Base-by-base conservation (phyloP, 768 basidiomycete genomes). In the Mycena venus region DNA sequence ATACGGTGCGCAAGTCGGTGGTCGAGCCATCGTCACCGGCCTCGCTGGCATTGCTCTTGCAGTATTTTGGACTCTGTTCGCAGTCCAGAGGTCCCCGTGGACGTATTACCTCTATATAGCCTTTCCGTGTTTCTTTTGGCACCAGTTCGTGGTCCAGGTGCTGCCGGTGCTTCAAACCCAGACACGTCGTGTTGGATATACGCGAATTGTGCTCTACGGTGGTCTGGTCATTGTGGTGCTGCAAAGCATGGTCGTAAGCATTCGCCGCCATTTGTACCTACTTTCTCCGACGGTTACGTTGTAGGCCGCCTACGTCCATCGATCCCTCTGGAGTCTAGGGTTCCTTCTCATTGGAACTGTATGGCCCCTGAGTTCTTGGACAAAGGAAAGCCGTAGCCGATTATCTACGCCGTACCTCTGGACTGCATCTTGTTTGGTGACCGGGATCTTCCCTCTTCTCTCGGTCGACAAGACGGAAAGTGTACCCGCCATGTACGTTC, bases 101-200 rank as follows among this genome's bases (percentile, higher is more conserved):
- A 91, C 91, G 4, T 94, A 95, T 78, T 96, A 93, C 79, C 69
- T 94, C 49, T 97, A 97, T 78, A 87, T 92, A 40, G 80, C 88
- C 5, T 96, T 96, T 74, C 94, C 95, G 0, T 87, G 89, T 36
- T 95, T 91, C 83, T 96, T 96, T 81, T 95, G 94, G 94, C 86
- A 86, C 36, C 90, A 88, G 65, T 90, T 91, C 58, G 64, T 86
- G 55, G 70, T 81, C 1, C 85, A 86, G 64, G 78, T 68, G 0
- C 47, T 75, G 19, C 77, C 77, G 7, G 56, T 78, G 12, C 34
- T 83, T 2, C 67, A 44, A 21, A 38, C 58, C 17, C 51, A 40
- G 44, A 55, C 56, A 27, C 68, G 53, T 11, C 59, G 47, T 23
- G 6, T 58, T 4, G 72, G 59, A 27, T 77, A 67, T 64, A 23